These are phyloP conservation scores for Oryza coarctata DNA, from an alignment of 176 grass and related monocot genomes.

Conservation along the genomic window DNA sequence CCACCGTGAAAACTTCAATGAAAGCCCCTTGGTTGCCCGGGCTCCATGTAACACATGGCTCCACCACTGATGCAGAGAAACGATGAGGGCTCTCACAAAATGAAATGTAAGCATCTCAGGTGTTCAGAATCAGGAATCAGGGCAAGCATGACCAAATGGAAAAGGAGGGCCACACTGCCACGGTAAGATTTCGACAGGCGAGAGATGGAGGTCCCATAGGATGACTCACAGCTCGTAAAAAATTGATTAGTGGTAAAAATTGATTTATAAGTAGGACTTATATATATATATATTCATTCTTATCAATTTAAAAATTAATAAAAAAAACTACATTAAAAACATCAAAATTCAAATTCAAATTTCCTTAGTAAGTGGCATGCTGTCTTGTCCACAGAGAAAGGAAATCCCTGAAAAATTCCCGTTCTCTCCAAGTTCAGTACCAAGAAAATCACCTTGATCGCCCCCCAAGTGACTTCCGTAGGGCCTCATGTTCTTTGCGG, in stretches of 20 bases:
- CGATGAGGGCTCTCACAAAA: not conserved
- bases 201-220: too few relatives aligned
- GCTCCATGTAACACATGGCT: not conserved
- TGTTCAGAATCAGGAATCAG: not conserved
- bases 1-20: not conserved
- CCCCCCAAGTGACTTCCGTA: slow-evolving; percentile 18
- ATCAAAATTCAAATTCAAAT: too few relatives aligned
- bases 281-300: too few relatives aligned
- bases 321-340: too few relatives aligned
- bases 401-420: slow-evolving; percentile 38
- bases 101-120: not conserved
- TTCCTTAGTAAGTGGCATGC: slow-evolving; percentile 14
- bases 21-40: not conserved
- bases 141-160: not conserved
- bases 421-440: slow-evolving; percentile 13
- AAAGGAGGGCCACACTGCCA: not conserved
- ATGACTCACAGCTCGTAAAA: too few relatives aligned
- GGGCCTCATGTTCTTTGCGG: not conserved
- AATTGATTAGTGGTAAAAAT: too few relatives aligned
- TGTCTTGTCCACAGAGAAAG: slow-evolving; percentile 29
- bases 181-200: not conserved
- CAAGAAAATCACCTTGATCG: slow-evolving; percentile 22
- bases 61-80: not conserved
- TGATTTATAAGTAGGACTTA: too few relatives aligned
- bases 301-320: too few relatives aligned